phyloP scores from a whole-genome alignment of 2,329 filamentous ascomycete genomes.

The Pseudopyricularia javanii region DNA sequence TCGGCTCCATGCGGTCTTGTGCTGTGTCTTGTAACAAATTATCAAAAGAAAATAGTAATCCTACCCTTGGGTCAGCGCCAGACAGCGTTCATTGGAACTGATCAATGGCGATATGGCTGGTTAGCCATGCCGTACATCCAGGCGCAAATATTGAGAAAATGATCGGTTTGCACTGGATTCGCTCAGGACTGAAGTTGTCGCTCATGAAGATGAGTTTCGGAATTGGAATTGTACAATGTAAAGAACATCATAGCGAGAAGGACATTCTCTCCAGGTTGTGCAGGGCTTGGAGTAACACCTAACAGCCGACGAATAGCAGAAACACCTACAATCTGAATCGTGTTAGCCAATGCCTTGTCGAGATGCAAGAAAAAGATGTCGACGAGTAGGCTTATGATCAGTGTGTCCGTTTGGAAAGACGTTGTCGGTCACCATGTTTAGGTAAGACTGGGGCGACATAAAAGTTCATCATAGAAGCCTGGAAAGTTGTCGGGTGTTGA shows the following conservation, averaged over 20 bases:
- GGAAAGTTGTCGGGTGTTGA: constrained; percentile 5
- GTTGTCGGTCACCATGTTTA: constrained; percentile 41
- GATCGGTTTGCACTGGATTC: neutral
- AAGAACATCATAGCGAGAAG: constrained; percentile 23
- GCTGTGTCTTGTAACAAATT: neutral
- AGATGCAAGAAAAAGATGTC: neutral
- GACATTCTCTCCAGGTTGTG: neutral
- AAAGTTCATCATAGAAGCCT: constrained; percentile 35
- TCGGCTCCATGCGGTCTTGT: constrained; percentile 18
- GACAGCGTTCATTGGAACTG: neutral
- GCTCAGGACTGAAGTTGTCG: constrained; percentile 8
- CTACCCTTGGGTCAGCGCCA: neutral
- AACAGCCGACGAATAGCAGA: constrained; percentile 3
- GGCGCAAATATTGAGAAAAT: neutral
- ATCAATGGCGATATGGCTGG: neutral
- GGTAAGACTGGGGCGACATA: constrained; percentile 48
- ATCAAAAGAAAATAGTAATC: neutral
- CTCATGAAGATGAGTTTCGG: constrained; percentile 18
- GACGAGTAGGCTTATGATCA: constrained; percentile 17
- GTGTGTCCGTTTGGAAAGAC: constrained; percentile 37
- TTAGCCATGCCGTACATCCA: neutral
- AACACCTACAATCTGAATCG: neutral
- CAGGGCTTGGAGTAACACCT: neutral
- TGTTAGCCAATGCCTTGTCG: neutral
- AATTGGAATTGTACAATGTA: constrained; percentile 30